Evolutionary conservation across 371 early-diverging fungal genomes (phyloP).

Genomic region (Lichtheimia ornata): DNA sequence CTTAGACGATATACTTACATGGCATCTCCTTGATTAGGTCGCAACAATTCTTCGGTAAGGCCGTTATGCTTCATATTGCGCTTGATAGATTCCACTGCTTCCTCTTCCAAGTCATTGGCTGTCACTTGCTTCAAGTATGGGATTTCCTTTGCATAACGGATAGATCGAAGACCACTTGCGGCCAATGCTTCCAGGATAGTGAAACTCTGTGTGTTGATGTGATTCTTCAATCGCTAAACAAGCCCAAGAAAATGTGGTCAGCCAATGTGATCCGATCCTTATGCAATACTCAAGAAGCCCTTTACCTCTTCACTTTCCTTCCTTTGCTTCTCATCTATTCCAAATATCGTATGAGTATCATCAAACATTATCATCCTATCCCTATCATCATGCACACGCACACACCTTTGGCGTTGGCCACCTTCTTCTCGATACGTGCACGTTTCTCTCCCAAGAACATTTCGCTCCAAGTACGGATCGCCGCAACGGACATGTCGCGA

Average conservation of each 20-base stretch:
- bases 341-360: background rate
- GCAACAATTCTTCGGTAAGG: constrained; percentile 68
- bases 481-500: constrained; percentile 94
- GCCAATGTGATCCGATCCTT: background rate
- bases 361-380: background rate
- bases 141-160: constrained; percentile 98
- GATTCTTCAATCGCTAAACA: constrained; percentile 21
- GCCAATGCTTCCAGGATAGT: constrained; percentile 96
- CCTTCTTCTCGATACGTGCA: constrained; percentile 49
- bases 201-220: constrained; percentile 49
- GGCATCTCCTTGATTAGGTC: constrained; percentile 87
- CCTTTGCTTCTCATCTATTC: constrained; percentile 28
- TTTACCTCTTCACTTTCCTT: constrained; percentile 30
- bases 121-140: constrained; percentile 78
- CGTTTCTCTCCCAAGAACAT: constrained; percentile 61
- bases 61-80: constrained; percentile 90
- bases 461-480: constrained; percentile 88
- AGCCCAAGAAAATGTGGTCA: background rate
- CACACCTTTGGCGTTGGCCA: constrained; percentile 38
- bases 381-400: background rate
- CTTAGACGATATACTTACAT: constrained; percentile 4
- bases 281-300: background rate
- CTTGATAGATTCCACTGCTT: constrained; percentile 92
- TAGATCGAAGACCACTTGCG: constrained; percentile 98
- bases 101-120: constrained; percentile 92